Percentiles rank a stretch among this genome's conserved stretches.
Evolutionary conservation across 2,329 filamentous ascomycete species (phyloP).

Genomic region (Clonostachys chloroleuca): DNA sequence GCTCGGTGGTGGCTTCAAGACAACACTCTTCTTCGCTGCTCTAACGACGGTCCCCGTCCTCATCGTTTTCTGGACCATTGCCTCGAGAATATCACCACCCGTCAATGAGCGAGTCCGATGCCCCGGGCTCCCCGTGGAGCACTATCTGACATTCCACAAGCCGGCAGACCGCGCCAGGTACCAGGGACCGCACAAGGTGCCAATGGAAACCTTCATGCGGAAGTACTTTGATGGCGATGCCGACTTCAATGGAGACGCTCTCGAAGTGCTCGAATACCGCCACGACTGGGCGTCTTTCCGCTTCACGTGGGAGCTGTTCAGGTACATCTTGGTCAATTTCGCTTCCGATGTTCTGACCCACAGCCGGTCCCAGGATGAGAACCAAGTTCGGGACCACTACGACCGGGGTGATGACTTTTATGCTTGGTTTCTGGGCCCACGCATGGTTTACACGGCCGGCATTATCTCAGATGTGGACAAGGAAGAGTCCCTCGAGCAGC

Average conservation of each 20-base stretch:
- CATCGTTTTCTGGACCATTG: slow-evolving; percentile 74
- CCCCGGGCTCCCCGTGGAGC: slow-evolving; percentile 82
- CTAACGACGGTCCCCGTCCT: slow-evolving; percentile 78
- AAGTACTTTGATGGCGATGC: slow-evolving; percentile 97
- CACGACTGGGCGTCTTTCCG: slow-evolving; percentile 96
- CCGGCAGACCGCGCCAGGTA: slow-evolving; percentile 60
- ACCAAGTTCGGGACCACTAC: slow-evolving; percentile 96
- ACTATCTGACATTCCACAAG: slow-evolving; percentile 83
- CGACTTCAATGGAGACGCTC: slow-evolving; percentile 88
- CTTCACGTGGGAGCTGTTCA: slow-evolving; percentile 81
- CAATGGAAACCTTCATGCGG: slow-evolving; percentile 92
- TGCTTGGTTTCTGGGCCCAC: slow-evolving; percentile 94
- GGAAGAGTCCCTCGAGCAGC: slow-evolving; percentile 88
- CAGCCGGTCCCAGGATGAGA: slow-evolving; percentile 87
- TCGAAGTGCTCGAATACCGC: slow-evolving; percentile 87
- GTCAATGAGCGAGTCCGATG: slow-evolving; percentile 88
- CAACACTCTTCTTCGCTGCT: slow-evolving; percentile 80
- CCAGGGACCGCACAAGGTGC: slow-evolving; percentile 74
- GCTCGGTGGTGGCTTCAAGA: slow-evolving; percentile 81
- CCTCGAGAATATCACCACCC: slow-evolving; percentile 79
- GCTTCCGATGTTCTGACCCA: slow-evolving; percentile 90
- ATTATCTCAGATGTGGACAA: slow-evolving; percentile 82
- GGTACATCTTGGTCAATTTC: slow-evolving; percentile 83
- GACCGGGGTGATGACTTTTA: slow-evolving; percentile 98
- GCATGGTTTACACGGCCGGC: slow-evolving; percentile 98